Conservation (phyloP, 768 basidiomycete species). For the Thelephora aurantiotincta region DNA sequence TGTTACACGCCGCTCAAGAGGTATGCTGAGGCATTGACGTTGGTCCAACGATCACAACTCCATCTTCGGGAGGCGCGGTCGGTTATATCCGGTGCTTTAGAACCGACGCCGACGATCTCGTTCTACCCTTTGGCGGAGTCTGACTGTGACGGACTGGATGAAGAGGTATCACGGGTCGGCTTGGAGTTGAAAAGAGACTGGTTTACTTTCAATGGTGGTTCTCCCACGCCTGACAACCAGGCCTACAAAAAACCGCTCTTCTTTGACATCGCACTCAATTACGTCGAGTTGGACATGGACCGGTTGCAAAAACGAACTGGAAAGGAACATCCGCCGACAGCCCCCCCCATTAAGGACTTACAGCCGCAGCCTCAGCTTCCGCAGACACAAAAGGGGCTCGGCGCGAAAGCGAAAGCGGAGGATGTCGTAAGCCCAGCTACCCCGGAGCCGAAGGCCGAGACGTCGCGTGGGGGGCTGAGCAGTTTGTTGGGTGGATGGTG, state of each 20-base stretch:
- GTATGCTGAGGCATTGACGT: slow-evolving; percentile 57
- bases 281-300: slow-evolving; percentile 78
- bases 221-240: slow-evolving; percentile 24
- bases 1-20: slow-evolving; percentile 59
- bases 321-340: slow-evolving; percentile 23
- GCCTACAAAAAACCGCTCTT: slow-evolving; percentile 74
- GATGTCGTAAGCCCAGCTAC: slow-evolving; percentile 34
- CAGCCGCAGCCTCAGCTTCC: slow-evolving; percentile 9
- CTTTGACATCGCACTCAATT: slow-evolving; percentile 91
- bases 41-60: slow-evolving; percentile 58
- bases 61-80: slow-evolving; percentile 62
- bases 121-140: slow-evolving; percentile 41
- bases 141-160: slow-evolving; percentile 39
- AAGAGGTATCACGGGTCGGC: slow-evolving; percentile 29
- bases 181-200: slow-evolving; percentile 54
- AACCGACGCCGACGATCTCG: slow-evolving; percentile 23
- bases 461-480: slow-evolving; percentile 40
- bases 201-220: slow-evolving; percentile 68
- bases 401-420: slow-evolving; percentile 40
- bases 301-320: slow-evolving; percentile 58
- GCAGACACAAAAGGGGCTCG: slow-evolving; percentile 31
- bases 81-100: slow-evolving; percentile 28
- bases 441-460: slow-evolving; percentile 29
- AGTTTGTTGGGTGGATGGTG: slow-evolving; percentile 75
- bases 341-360: slow-evolving; percentile 9